Conservation (phyloP, 106 monocot species). For the Acanthochlamys bracteata region DNA sequence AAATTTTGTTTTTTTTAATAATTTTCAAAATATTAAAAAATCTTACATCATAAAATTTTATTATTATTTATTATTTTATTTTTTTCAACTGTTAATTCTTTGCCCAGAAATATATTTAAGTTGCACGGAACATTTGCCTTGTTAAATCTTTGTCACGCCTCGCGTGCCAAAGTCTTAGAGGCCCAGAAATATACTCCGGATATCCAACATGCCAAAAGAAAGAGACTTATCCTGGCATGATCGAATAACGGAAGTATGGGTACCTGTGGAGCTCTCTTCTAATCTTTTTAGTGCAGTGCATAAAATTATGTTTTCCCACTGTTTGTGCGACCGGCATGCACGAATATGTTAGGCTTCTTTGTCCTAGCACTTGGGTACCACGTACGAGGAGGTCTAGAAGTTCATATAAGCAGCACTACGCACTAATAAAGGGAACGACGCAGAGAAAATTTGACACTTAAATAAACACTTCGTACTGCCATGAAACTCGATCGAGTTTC, state of each 20-base stretch:
- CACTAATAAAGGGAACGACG: background rate
- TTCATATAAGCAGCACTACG: background rate
- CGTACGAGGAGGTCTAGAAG: slow-evolving; percentile 58
- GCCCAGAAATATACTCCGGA: slow-evolving; percentile 40
- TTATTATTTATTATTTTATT: too few species aligned
- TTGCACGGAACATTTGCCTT: slow-evolving; percentile 87
- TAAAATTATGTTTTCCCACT: slow-evolving; percentile 98
- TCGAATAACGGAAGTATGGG: background rate
- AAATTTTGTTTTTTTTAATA: too few species aligned
- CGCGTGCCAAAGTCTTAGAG: slow-evolving; percentile 91
- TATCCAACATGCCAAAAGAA: too few species aligned
- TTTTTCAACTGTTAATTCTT: too few species aligned
- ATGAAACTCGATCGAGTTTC: too few species aligned
- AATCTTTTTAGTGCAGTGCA: slow-evolving; percentile 84
- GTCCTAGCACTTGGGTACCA: slow-evolving; percentile 93
- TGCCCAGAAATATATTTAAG: slow-evolving; percentile 91
- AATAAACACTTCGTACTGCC: background rate
- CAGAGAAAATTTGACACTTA: background rate
- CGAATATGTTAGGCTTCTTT: slow-evolving; percentile 74
- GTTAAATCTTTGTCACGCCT: slow-evolving; percentile 81
- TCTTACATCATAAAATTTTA: too few species aligned
- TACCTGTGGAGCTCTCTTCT: slow-evolving; percentile 74
- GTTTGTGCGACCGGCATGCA: slow-evolving; percentile 95
- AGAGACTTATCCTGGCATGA: too few species aligned
- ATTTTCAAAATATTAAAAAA: too few species aligned